Evolutionary conservation across 345 rosid genomes (phyloP), one percentile per base, ranked within the genome.

Genomic region (Populus davidiana): DNA sequence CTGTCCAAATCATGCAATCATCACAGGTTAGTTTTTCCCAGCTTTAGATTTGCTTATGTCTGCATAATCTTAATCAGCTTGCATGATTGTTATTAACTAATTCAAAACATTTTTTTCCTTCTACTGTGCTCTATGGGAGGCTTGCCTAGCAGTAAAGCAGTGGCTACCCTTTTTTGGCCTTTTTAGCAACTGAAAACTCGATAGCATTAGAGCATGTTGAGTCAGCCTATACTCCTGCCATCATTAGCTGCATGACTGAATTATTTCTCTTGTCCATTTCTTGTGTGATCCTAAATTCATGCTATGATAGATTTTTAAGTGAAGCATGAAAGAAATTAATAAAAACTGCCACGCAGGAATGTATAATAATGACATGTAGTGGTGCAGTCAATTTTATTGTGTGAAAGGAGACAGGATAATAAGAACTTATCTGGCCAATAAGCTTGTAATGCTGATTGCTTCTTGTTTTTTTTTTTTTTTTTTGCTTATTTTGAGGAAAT

Each of bases 1-100:
- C 99, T 71, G 84, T 95, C 65, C 92, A 92, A 84, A 92, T 95
- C 76, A 93, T 95, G 92, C 99, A 92, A 78, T 86, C 97, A 50
- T 81, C 96, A 33, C 98, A 93, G 97, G 98, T 93, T 73, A 70
- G 86, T 77, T 43, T 67, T 77, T 31, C 67, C 67, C 36, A 18
- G 27, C 18, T 62, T 21, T 39, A 67, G 47, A 71, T 52, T 38
- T 62, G 20, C 59, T 29, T 16, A 44, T 36, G 61, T n/a, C 29
- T 35, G 10, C 63, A 21, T 81, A 39, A n/a, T 50, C 52, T 61
- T 29, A 43, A 21, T 39, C n/a, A n/a, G 67, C 63, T 50, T 52
- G 5, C 20, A n/a, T 72, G 39, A 70, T 54, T 66, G 49, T 27
- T 66, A 9, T 71, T 66, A 39, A 8, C 12, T 64, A 27, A 29